Evolutionary conservation across 331 rosid species (phyloP).

Genomic region (Rosa hybrid): DNA sequence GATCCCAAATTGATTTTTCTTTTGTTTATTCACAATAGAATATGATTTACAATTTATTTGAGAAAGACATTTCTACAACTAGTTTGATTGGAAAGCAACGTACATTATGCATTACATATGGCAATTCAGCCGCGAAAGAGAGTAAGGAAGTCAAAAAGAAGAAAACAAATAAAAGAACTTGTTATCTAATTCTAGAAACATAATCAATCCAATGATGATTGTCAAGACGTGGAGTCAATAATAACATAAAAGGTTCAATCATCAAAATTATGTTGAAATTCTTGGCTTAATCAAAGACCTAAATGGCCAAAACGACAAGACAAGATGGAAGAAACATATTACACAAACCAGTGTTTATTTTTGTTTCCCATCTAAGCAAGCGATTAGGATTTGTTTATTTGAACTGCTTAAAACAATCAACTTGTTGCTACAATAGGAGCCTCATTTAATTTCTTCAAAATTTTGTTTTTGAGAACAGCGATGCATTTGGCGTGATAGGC

Average conservation of each 20-base stretch:
- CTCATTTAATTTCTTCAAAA: too few relatives aligned
- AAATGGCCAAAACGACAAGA: constrained; percentile 14
- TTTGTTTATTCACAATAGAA: neutral
- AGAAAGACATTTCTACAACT: neutral
- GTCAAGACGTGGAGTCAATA: constrained; percentile 10
- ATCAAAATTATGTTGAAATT: neutral
- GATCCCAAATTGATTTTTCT: neutral
- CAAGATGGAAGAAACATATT: neutral
- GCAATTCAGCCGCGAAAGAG: neutral
- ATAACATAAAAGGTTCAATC: constrained; percentile 9
- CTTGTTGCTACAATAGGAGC: too few relatives aligned
- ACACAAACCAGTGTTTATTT: neutral
- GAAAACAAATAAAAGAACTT: neutral
- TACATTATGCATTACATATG: constrained; percentile 4
- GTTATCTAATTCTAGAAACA: neutral
- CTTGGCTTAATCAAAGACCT: constrained; percentile 12
- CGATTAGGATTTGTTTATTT: neutral
- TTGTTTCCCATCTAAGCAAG: neutral
- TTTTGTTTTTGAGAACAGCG: too few relatives aligned
- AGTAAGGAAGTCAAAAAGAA: neutral
- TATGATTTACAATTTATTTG: neutral
- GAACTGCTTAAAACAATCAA: too few relatives aligned
- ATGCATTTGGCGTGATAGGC: too few relatives aligned
- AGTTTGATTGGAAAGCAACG: neutral
- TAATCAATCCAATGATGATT: constrained; percentile 2